phyloP scores from a whole-genome alignment of 176 grass and related monocot genomes.

The Rhynchospora tenuis region DNA sequence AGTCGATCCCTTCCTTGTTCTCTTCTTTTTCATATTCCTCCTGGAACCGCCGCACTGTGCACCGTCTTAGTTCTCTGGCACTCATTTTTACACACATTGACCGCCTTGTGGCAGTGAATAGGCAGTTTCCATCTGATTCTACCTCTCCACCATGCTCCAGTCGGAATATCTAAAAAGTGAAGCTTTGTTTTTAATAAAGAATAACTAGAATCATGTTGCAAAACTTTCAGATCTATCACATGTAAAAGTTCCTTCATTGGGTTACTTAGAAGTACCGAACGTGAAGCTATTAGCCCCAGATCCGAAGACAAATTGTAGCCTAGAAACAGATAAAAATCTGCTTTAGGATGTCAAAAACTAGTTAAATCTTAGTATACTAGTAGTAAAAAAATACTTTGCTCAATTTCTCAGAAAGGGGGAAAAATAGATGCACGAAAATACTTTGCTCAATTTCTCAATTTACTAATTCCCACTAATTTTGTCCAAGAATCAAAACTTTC shows the following conservation, averaged over 20 bases:
- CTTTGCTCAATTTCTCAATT: neutral
- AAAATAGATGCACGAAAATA: constrained; percentile 4
- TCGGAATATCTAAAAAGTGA: constrained; percentile 38
- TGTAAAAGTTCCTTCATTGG: neutral
- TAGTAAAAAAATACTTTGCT: neutral
- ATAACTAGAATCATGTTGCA: neutral
- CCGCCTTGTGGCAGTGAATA: constrained; percentile 68
- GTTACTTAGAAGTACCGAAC: neutral
- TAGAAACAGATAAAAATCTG: constrained; percentile 1
- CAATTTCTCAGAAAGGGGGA: neutral
- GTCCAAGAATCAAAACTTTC: neutral
- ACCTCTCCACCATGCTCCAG: constrained; percentile 88
- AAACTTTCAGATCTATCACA: neutral
- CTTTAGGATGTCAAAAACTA: neutral
- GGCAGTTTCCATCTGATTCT: constrained; percentile 88
- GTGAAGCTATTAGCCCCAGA: neutral
- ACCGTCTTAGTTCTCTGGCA: constrained; percentile 60
- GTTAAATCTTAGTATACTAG: neutral
- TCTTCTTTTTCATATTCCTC: constrained; percentile 35
- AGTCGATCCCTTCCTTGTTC: constrained; percentile 35
- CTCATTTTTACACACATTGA: constrained; percentile 49
- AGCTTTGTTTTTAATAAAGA: neutral
- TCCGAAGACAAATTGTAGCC: neutral
- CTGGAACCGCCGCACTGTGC: constrained; percentile 46
- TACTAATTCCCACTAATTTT: neutral